Percentiles rank a stretch among this genome's conserved stretches.
Conservation (phyloP, 352 stramenopile genomes). For the Phytophthora syringae region DNA sequence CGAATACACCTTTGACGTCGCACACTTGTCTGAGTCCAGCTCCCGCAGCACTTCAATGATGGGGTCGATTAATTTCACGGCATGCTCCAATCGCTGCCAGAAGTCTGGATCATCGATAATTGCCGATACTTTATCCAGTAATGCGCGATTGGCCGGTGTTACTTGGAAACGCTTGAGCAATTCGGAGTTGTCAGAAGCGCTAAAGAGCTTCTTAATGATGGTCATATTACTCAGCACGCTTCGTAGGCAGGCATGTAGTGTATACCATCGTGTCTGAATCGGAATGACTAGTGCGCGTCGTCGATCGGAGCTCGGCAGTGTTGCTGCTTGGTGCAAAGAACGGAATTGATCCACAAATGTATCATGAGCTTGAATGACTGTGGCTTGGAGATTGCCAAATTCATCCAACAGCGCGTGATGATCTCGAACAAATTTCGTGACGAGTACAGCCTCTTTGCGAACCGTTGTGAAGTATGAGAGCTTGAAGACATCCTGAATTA, state of each 20-base stretch:
- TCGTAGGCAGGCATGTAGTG: slow-evolving; percentile 4
- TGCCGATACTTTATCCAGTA: background rate
- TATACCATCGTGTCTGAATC: slow-evolving; percentile 10
- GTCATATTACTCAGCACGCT: slow-evolving; percentile 1
- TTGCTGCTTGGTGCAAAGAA: background rate
- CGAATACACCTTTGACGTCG: slow-evolving; percentile 8
- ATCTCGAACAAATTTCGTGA: slow-evolving; percentile 5
- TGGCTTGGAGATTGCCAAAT: background rate
- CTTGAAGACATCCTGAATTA: slow-evolving; percentile 13
- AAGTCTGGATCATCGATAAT: background rate
- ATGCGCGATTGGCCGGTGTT: background rate
- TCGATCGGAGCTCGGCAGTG: background rate
- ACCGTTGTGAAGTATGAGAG: background rate
- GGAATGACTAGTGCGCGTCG: slow-evolving; percentile 3
- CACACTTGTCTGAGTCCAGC: slow-evolving; percentile 1
- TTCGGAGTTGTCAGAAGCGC: background rate
- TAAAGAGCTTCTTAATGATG: slow-evolving; percentile 12
- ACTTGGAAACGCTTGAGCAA: background rate
- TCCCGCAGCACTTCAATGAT: slow-evolving; percentile 7
- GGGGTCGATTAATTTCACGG: slow-evolving; percentile 2
- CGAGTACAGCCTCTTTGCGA: background rate
- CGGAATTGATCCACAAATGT: background rate
- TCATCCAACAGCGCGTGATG: slow-evolving; percentile 6
- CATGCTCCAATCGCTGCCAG: slow-evolving; percentile 2
- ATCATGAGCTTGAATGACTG: background rate